phyloP scores from a whole-genome alignment of 768 basidiomycete species.

The Sarcodon aspratus region DNA sequence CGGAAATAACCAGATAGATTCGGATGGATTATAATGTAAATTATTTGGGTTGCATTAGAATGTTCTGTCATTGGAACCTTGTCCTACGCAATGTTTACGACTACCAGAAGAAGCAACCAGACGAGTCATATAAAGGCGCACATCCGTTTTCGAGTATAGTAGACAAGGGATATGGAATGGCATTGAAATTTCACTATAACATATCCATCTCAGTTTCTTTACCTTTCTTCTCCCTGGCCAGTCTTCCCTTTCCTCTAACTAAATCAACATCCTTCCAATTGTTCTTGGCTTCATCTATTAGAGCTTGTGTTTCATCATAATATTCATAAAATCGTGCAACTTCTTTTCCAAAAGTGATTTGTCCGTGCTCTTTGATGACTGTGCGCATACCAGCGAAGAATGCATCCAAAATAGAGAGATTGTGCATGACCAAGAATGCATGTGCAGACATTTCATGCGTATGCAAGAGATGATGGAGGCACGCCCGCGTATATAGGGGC shows the following conservation, averaged over 20 bases:
- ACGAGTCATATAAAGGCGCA: too few relatives aligned
- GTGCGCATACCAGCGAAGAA: constrained; percentile 54
- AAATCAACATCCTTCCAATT: constrained; percentile 58
- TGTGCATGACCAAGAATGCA: constrained; percentile 63
- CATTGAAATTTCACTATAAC: too few relatives aligned
- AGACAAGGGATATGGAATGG: too few relatives aligned
- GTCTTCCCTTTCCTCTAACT: constrained; percentile 65
- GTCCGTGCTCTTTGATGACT: constrained; percentile 11
- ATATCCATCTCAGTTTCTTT: constrained; percentile 7
- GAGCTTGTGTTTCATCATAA: constrained; percentile 36
- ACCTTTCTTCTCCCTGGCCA: constrained; percentile 51
- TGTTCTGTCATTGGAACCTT: too few relatives aligned
- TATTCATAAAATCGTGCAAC: constrained; percentile 33
- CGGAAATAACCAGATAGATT: too few relatives aligned
- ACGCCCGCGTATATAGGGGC: constrained; percentile 38
- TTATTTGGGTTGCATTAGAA: too few relatives aligned
- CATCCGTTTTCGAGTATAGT: too few relatives aligned
- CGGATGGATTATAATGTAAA: too few relatives aligned
- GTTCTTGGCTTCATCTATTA: constrained; percentile 40
- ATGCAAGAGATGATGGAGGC: constrained; percentile 74
- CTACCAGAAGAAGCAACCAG: too few relatives aligned
- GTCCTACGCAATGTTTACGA: too few relatives aligned
- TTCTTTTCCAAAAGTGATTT: constrained; percentile 28
- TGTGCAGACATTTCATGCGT: constrained; percentile 91
- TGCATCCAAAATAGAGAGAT: constrained; percentile 50